A percentile compares a stretch with the other conserved stretches of the same genome.
Evolutionary conservation across 768 basidiomycete genomes (phyloP).

Genomic region (Podaxis sp.): DNA sequence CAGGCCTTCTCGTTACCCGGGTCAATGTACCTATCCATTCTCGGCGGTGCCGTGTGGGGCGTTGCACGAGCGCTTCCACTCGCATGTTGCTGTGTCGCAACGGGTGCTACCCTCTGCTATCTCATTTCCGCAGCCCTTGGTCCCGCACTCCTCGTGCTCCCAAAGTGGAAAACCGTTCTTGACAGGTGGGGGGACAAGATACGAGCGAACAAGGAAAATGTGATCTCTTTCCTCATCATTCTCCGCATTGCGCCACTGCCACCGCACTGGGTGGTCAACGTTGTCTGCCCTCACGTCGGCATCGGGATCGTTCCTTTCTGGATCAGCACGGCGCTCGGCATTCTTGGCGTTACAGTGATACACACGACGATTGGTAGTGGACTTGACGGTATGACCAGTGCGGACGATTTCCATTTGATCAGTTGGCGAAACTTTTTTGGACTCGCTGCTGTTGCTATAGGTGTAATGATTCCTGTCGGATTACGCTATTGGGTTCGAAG

Average conservation of each 20-base stretch:
- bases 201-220: conserved; percentile 70
- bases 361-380: conserved; percentile 94
- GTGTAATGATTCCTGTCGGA: conserved; percentile 92
- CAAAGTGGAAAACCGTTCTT: conserved; percentile 77
- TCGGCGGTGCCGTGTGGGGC: conserved; percentile 95
- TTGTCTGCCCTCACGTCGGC: conserved; percentile 89
- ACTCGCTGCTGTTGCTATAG: conserved; percentile 79
- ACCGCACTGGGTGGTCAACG: conserved; percentile 95
- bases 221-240: conserved; percentile 92
- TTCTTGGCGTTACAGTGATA: conserved; percentile 88
- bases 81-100: conserved; percentile 89
- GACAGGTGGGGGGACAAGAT: conserved; percentile 83
- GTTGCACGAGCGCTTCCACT: conserved; percentile 80
- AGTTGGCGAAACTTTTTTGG: conserved; percentile 89
- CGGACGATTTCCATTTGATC: conserved; percentile 90
- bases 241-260: conserved; percentile 91
- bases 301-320: conserved; percentile 86
- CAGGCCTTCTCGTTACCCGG: conserved; percentile 97
- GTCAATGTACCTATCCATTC: conserved; percentile 96
- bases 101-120: conserved; percentile 90
- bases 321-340: conserved; percentile 85
- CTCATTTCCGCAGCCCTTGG: conserved; percentile 88
- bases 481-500: conserved; percentile 78
- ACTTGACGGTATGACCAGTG: conserved; percentile 91
- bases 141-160: conserved; percentile 83